Conservation (phyloP, 2,329 filamentous ascomycete species). For the Septoria linicola region DNA sequence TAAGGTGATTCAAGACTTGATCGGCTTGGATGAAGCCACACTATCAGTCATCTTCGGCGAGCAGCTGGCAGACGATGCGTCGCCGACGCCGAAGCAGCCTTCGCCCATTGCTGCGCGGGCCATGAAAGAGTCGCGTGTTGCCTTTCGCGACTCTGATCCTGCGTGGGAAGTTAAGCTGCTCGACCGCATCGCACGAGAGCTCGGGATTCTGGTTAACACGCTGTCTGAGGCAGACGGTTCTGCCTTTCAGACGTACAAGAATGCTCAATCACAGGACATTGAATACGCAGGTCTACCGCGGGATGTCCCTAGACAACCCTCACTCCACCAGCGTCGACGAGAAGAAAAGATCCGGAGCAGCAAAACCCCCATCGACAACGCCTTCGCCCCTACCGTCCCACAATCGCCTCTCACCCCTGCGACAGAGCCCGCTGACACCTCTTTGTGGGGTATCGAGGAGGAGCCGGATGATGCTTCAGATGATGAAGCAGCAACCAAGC, state of each 20-base stretch:
- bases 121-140: constrained; percentile 35
- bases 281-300: constrained; percentile 74
- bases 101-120: constrained; percentile 35
- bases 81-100: constrained; percentile 35
- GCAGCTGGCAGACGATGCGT: constrained; percentile 54
- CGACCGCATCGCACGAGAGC: constrained; percentile 80
- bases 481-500: constrained; percentile 28
- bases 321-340: constrained; percentile 31
- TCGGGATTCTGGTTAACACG: constrained; percentile 79
- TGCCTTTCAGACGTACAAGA: constrained; percentile 79
- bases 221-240: constrained; percentile 77
- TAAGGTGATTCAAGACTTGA: constrained; percentile 81
- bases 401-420: constrained; percentile 34
- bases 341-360: constrained; percentile 19
- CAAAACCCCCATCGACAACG: constrained; percentile 25
- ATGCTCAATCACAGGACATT: constrained; percentile 53
- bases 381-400: constrained; percentile 36
- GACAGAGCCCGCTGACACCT: constrained; percentile 47
- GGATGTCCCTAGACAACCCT: constrained; percentile 24
- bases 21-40: constrained; percentile 84
- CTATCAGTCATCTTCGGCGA: constrained; percentile 88
- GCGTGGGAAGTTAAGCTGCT: constrained; percentile 76
- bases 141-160: constrained; percentile 39
- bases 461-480: constrained; percentile 45
- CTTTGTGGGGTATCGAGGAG: constrained; percentile 67